Base-by-base conservation (phyloP, 176 grass and related monocot genomes). In the Oryza coarctata region DNA sequence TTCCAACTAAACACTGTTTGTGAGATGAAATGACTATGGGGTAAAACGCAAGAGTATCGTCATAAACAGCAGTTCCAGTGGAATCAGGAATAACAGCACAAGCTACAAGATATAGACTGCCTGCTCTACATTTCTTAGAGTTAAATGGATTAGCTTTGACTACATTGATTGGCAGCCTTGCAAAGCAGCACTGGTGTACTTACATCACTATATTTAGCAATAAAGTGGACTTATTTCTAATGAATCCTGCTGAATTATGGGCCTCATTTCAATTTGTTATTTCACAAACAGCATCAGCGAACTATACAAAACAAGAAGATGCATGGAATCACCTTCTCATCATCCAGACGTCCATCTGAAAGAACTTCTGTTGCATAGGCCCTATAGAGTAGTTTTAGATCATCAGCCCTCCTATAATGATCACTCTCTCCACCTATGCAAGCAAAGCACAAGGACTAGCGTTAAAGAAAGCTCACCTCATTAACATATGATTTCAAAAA, bases 331-430 rank as follows among this genome's bases (percentile, higher is more conserved):
- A 99, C 96, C 93, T 93, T 95, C 52, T 84, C 84, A 55, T 83
- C 83, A 67, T 95, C 88, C 67, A 99, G 74, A 63, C 75, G 58
- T 72, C 93, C 93, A 80, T 91, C 84, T 44, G 89, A 85, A 86
- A 99, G 89, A 71, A 88, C 73, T 87, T 95, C 96, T 57, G 89
- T 71, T 52, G 93, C 87, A 84, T 95, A 99, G 52, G 80, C 73
- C 84, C 87, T 92, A 80, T 90, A 99, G 62, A 99, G 85, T 69
- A 92, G 76, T 67, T 99, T 99, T 57, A 94, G 81, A 82, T 99
- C 93, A 70, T 79, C 86, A 39, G 88, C 79, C 79, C 89, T 93
- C 83, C 91, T 95, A 57, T 93, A 90, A 32, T 82, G 76, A 75
- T 91, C 93, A 85, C 84, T 77, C 75, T 89, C 88, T 65, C 96